Percentiles rank a stretch among this genome's conserved stretches.
phyloP scores from a whole-genome alignment of 2,329 filamentous ascomycete genomes.

The Penicillium sp. region DNA sequence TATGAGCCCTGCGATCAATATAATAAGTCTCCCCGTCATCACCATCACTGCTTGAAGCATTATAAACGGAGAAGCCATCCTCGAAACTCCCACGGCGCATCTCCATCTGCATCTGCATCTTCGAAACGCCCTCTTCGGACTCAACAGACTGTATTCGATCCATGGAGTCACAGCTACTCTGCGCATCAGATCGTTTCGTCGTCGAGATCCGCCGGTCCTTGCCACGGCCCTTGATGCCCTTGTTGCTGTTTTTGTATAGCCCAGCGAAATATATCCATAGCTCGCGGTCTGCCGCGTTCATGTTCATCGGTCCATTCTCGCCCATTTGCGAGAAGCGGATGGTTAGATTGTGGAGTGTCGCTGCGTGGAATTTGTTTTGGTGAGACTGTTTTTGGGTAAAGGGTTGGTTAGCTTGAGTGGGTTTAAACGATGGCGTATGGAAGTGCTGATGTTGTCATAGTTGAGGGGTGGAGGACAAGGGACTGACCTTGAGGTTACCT shows the following conservation, averaged over 20 bases:
- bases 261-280: constrained; percentile 75
- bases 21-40: constrained; percentile 26
- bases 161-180: constrained; percentile 7
- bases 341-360: constrained; percentile 62
- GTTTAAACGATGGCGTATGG: neutral
- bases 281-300: constrained; percentile 62
- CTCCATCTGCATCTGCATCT: constrained; percentile 6
- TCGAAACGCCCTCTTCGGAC: constrained; percentile 19
- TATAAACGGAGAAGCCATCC: constrained; percentile 24
- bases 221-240: constrained; percentile 92
- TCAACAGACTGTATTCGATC: constrained; percentile 16
- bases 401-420: constrained; percentile 3
- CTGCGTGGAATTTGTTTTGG: constrained; percentile 83
- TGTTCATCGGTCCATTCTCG: constrained; percentile 54
- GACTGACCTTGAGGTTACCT: constrained; percentile 76
- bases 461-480: neutral
- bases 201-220: constrained; percentile 55
- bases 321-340: constrained; percentile 58
- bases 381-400: constrained; percentile 53
- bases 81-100: constrained; percentile 22
- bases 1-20: constrained; percentile 16
- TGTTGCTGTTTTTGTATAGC: constrained; percentile 97
- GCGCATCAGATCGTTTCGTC: constrained; percentile 19
- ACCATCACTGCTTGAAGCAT: constrained; percentile 28
- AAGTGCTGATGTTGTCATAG: neutral